Conservation (phyloP, 176 grass and related monocot species). For the Puccinellia tenuiflora region DNA sequence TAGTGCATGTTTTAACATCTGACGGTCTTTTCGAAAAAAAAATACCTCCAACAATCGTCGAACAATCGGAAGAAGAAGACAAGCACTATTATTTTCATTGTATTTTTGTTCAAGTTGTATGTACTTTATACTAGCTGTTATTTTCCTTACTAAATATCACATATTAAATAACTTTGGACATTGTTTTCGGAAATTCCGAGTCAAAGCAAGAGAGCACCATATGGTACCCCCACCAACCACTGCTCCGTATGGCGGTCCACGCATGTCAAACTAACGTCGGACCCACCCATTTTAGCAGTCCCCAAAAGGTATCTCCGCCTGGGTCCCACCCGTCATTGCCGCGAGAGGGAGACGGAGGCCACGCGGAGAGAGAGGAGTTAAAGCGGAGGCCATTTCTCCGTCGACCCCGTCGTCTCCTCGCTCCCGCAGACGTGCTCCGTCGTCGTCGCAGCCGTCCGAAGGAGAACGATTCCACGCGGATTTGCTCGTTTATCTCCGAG, state of each 20-base stretch:
- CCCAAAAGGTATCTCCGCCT: neutral
- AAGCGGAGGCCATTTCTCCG: conserved; percentile 1
- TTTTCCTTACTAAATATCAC: no score
- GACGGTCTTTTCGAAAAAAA: no score
- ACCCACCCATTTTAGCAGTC: neutral
- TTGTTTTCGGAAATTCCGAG: no score
- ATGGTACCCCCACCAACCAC: neutral
- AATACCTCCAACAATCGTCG: no score
- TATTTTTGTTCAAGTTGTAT: no score
- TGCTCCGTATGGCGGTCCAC: neutral
- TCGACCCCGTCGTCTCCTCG: conserved; percentile 6
- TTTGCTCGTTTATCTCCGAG: neutral
- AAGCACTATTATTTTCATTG: no score
- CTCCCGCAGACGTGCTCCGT: neutral
- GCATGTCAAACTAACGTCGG: neutral
- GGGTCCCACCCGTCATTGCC: conserved; percentile 5
- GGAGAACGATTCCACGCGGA: conserved; percentile 8
- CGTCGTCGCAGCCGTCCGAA: conserved; percentile 8
- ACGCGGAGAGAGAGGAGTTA: conserved; percentile 1
- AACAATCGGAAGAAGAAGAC: no score
- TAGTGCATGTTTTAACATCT: no score
- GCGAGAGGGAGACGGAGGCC: neutral
- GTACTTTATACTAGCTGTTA: no score
- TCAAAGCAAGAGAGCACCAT: neutral
- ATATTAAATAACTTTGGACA: no score